Evolutionary conservation across 2,329 filamentous ascomycete species (phyloP).

Genomic region (Dactylonectria estremocensis): DNA sequence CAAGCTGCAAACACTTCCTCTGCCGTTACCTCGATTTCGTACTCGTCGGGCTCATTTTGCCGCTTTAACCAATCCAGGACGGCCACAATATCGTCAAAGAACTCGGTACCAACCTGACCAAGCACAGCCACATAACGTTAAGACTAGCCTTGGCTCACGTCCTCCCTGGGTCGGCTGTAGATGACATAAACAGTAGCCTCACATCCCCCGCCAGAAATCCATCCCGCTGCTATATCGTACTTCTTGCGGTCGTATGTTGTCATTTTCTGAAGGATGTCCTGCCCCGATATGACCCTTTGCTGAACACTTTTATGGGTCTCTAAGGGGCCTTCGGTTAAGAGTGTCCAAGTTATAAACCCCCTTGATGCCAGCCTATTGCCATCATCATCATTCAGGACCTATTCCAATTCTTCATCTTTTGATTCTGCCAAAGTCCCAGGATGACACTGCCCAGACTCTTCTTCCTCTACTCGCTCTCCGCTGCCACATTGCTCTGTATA

Average conservation of each 20-base stretch:
- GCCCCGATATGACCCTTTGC: too few relatives aligned
- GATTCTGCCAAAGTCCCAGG: background rate
- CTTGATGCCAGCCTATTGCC: background rate
- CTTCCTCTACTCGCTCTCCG: background rate
- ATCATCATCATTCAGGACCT: background rate
- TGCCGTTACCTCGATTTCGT: background rate
- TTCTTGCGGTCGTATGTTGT: too few relatives aligned
- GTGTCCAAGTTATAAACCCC: background rate
- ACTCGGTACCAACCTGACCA: background rate
- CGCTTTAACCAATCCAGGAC: background rate
- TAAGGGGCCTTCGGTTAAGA: too few relatives aligned
- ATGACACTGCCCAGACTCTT: background rate
- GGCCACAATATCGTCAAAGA: background rate
- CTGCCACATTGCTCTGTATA: background rate
- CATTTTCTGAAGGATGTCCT: too few relatives aligned
- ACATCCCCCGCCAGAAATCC: too few relatives aligned
- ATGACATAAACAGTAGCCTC: too few relatives aligned
- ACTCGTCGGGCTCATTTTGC: background rate
- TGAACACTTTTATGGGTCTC: too few relatives aligned
- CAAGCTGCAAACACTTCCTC: background rate
- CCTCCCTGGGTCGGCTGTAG: too few relatives aligned
- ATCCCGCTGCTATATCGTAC: too few relatives aligned
- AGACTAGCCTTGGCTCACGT: background rate
- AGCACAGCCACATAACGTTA: background rate
- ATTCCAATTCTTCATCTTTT: background rate